Evolutionary conservation across 257 asterid species (phyloP), one percentile per base, ranked within the genome.

Genomic region (Lycium ferocissimum): DNA sequence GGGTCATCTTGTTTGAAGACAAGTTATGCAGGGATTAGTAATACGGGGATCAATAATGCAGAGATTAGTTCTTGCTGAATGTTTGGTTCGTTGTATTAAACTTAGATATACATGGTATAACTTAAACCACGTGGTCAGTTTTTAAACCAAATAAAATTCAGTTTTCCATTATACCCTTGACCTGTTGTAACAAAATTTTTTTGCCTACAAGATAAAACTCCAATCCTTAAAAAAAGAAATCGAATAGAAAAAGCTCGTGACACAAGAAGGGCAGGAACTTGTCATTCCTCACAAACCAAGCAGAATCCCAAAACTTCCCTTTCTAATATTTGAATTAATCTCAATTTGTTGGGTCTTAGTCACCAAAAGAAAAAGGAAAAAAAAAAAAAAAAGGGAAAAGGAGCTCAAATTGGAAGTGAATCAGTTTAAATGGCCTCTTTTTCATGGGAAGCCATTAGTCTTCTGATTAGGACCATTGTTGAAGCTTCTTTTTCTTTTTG

Each of bases 11-110:
- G 53, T 15, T 38, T 69, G 38, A 69, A n/a, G 26, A 69, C 53
- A 69, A 18, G 53, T 69, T 69, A n/a, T 37, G 78, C 78, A 69
- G 26, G 76, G 51, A 40, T 40, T 69, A 37, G 76, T 18, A 69
- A 43, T 38, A 37, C 15, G 51, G 47, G 76, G 26, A 37, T 38
- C 37, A 69, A 69, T 69, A 38, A 69, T 67, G 49, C 3, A 10
- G 78, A 69, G 78, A 69, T 37, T 38, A 37, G 7, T 69, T 38
- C 78, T 15, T 15, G 53, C 37, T 69, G 78, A 69, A 38, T 66
- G 51, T 38, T 69, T 69, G 51, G 53, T 38, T 38, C 26, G 14
- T 7, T 37, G 12, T 69, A 15, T 37, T 69, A 37, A 69, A 69
- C 14, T 37, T 35, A 35, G 49, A 37, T 67, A 67, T 37, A 67